Evolutionary conservation across 169 alveolate genomes (phyloP).

Genomic region (Plasmodium chabaudi): DNA sequence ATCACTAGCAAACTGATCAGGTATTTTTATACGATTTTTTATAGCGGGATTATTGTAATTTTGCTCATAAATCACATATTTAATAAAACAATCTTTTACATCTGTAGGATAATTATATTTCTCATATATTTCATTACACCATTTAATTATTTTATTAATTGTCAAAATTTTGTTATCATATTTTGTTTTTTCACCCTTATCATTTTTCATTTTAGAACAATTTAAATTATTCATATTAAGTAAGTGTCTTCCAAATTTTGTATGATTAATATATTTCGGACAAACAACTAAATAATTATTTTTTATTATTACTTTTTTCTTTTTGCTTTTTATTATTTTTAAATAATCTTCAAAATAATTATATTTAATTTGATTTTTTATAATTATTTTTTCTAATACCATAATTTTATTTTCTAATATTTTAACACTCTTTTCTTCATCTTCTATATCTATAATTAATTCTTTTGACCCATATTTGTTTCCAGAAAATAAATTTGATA

Average conservation of each 20-base stretch:
- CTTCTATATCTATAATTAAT: background rate
- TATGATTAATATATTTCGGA: constrained; percentile 55
- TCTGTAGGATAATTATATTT: constrained; percentile 34
- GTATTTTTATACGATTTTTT: background rate
- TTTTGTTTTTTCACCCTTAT: background rate
- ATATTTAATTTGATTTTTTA: constrained; percentile 30
- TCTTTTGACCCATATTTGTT: constrained; percentile 3
- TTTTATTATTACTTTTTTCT: constrained; percentile 17
- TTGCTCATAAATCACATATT: constrained; percentile 33
- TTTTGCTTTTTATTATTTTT: constrained; percentile 36
- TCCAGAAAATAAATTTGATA: constrained; percentile 1
- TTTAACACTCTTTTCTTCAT: constrained; percentile 11
- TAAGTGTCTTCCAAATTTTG: constrained; percentile 35
- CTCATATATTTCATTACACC: constrained; percentile 64
- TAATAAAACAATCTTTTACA: constrained; percentile 33
- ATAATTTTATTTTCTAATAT: constrained; percentile 61
- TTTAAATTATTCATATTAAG: constrained; percentile 12
- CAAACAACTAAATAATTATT: constrained; percentile 40
- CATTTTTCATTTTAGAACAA: constrained; percentile 3
- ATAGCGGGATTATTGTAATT: background rate
- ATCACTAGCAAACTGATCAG: no score
- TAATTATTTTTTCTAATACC: constrained; percentile 54
- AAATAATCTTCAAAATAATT: constrained; percentile 66
- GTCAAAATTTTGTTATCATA: constrained; percentile 30
- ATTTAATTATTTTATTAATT: constrained; percentile 33